Evolutionary conservation across 331 rosid genomes (phyloP), one percentile per base, ranked within the genome.

Genomic region (Pyrus hybrid): DNA sequence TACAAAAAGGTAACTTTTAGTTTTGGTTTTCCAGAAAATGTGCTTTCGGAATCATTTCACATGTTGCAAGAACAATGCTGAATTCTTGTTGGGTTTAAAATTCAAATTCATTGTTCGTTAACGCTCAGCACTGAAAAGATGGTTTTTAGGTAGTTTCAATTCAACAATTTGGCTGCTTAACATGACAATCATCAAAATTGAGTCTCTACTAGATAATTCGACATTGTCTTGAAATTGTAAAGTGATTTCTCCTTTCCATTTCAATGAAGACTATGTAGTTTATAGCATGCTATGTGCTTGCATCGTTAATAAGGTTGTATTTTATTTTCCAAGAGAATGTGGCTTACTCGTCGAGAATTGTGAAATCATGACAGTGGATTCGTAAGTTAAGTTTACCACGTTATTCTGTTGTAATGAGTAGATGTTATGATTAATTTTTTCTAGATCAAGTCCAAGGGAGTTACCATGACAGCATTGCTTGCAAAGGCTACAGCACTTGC

Each of bases 401-500:
- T 66, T 14, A 43, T 63, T 62, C 60, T 67, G 21, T 61, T 28
- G 18, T 72, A 17, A 67, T 45, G 73, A 22, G 61, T 79, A 68
- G 8, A 35, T 28, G 17, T 45, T 25, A 22, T 53, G 49, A 37
- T 79, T 77, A 72, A 53, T 76, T 37, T 37, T 76, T 75, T 49
- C 49, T 78, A 92, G 99, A 88, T 95, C 79, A 95, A 95, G 84
- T 81, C 90, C 17, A 95, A 95, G 88, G 99, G 99, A 80, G 99
- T 95, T 73, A 95, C 99, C 61, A 95, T 95, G 99, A 92, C 98
- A 26, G 97, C 98, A 63, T 86, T 95, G 88, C 97, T 95, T 82
- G 99, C 97, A 43, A 94, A 95, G 90, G 98, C 98, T 6, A 88
- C 99, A 13, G 99, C 98, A 69, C 93, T 95, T 25, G 97, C 99